Base-by-base conservation (phyloP, 2,329 filamentous ascomycete species). In the Ceratocystis harringtonii region DNA sequence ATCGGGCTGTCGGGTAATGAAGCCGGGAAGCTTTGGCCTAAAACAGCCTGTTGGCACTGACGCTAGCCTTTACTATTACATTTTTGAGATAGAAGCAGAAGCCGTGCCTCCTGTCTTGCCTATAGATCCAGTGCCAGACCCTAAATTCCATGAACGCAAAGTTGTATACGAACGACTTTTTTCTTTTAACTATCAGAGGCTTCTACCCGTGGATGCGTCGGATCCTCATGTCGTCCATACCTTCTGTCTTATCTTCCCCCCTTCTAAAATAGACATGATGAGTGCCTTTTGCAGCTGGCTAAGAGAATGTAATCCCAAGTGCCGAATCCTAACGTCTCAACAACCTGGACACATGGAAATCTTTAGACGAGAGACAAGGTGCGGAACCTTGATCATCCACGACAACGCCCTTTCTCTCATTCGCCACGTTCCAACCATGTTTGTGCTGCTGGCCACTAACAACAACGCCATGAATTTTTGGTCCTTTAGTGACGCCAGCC, bases 221-320 rank as follows among this genome's bases (percentile, higher is more conserved):
- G 19, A 50, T 5, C 43, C 36, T 30, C 58, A 68, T 6, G 70
- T 69, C 30, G 69, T 72, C 2, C 72, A 74, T 61, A 72, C 71
- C 28, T 79, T 83, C 68, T 83, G 78, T 67, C 70, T 84, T 1
- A 72, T 78, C 1, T 83, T 83, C 62, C 80, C 81, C 0, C 69
- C 70, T 0, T 72, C 74, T 1, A 72, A 73, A 32, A 66, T 69
- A 6, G 65, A 72, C 10, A 74, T 76, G 45, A 73, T 73, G 19
- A 68, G 72, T 7, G 74, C 78, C 7, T n/a, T 82, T 1, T 73
- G 70, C 32, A 71, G 72, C 19, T 84, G 80, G 79, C 70, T 84
- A 8, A 73, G 72, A 5, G 69, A 69, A 3, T 75, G 73, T 44
- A 74, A 78, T 41, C 69, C 74, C 0, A 68, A 73, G 1, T 79